phyloP scores from a whole-genome alignment of 768 basidiomycete genomes.

The Leccinum variicolor region DNA sequence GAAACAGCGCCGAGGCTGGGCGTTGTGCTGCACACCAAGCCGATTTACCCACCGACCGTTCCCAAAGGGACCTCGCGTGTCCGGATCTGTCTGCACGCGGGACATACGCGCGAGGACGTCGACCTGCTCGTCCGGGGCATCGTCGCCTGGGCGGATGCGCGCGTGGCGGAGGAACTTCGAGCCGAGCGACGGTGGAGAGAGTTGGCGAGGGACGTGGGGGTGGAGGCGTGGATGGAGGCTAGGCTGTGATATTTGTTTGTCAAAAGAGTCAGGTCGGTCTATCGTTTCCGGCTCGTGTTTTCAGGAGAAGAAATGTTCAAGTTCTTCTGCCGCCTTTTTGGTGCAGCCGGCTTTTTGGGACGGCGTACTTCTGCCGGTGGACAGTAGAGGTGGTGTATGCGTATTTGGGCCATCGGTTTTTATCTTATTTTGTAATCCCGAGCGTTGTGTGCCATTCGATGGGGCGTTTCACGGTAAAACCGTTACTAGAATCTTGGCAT shows the following conservation, averaged over 20 bases:
- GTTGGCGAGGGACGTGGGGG: slow-evolving; percentile 14
- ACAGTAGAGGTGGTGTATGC: background rate
- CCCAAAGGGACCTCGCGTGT: slow-evolving; percentile 84
- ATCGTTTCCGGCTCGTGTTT: background rate
- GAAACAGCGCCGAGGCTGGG: background rate
- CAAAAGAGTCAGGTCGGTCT: background rate
- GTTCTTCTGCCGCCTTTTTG: background rate
- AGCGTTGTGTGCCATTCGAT: too few relatives aligned
- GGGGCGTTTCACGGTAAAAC: too few relatives aligned
- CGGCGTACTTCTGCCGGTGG: background rate
- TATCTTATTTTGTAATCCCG: too few relatives aligned
- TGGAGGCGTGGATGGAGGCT: slow-evolving; percentile 28
- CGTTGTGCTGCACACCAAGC: slow-evolving; percentile 60
- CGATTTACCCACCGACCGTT: slow-evolving; percentile 87
- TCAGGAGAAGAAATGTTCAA: background rate
- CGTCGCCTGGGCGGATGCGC: slow-evolving; percentile 33
- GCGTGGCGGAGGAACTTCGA: slow-evolving; percentile 7
- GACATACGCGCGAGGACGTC: slow-evolving; percentile 64
- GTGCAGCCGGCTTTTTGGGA: background rate
- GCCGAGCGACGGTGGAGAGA: slow-evolving; percentile 7
- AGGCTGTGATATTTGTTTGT: slow-evolving; percentile 13
- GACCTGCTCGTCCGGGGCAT: slow-evolving; percentile 51
- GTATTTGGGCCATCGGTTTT: too few relatives aligned
- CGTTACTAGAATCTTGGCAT: too few relatives aligned
- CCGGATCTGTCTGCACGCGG: slow-evolving; percentile 84